These are phyloP conservation scores for Elsinoe necatrix DNA, from an alignment of 2,329 filamentous ascomycete species.

Conservation along the genomic window DNA sequence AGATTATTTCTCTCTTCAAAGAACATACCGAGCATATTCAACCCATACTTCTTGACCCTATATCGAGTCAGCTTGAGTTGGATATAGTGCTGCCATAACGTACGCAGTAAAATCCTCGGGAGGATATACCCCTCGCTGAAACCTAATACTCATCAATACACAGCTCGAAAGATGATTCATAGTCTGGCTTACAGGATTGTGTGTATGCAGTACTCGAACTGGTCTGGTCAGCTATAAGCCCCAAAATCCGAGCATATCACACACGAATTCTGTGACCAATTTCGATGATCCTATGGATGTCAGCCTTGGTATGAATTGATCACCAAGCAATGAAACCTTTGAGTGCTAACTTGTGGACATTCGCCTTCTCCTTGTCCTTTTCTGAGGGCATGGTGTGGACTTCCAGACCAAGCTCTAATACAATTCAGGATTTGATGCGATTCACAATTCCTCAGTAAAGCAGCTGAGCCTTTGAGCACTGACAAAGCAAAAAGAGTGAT, in stretches of 20 bases:
- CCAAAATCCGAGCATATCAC: conserved; percentile 30
- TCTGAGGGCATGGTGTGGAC: conserved; percentile 14
- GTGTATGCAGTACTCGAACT: conserved; percentile 98
- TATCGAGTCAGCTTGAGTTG: conserved; percentile 2
- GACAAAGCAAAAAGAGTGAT: no score
- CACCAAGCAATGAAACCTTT: conserved; percentile 46
- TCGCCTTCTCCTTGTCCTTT: conserved; percentile 56
- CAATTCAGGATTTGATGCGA: background rate
- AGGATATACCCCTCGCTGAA: conserved; percentile 76
- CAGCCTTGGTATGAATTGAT: background rate
- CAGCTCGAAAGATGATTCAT: background rate
- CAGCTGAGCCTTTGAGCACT: background rate
- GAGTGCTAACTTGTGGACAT: conserved; percentile 88
- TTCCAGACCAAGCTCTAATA: no score
- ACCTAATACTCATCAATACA: conserved; percentile 43
- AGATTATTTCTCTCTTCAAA: conserved; percentile 20
- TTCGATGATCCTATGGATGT: conserved; percentile 57
- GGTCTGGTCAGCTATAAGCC: conserved; percentile 18
- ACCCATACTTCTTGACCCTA: conserved; percentile 94
- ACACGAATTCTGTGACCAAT: conserved; percentile 88
- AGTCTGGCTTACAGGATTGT: conserved; percentile 68
- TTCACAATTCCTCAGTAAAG: background rate
- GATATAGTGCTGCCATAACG: conserved; percentile 27
- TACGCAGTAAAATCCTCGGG: conserved; percentile 94
- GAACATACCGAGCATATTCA: conserved; percentile 79